Evolutionary conservation across 352 stramenopile species (phyloP).

Genomic region (Phytopythium helicoides): DNA sequence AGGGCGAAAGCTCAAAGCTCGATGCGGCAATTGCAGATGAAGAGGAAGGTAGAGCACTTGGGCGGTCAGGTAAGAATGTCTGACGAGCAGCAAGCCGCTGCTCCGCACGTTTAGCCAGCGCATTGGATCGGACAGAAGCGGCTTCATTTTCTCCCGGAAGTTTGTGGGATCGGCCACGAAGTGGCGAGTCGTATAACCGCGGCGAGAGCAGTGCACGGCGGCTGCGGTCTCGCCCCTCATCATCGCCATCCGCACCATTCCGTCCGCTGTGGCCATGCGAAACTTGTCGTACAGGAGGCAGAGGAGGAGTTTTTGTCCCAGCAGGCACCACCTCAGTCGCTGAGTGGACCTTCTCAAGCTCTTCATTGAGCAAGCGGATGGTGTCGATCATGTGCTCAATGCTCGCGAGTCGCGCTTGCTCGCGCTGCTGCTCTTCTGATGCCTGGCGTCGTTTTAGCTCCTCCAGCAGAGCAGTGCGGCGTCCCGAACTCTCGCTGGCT

Average conservation of each 20-base stretch:
- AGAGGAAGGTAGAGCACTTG: background rate
- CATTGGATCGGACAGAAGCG: background rate
- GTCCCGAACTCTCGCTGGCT: slow-evolving; percentile 12
- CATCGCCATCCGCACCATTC: too few relatives aligned
- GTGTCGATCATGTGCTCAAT: slow-evolving; percentile 26
- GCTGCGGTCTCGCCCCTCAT: background rate
- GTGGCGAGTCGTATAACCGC: slow-evolving; percentile 19
- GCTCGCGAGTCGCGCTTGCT: slow-evolving; percentile 19
- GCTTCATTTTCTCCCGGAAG: slow-evolving; percentile 5
- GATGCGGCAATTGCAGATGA: background rate
- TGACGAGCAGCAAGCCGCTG: background rate
- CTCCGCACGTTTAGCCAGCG: slow-evolving; percentile 5
- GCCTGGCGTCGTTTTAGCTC: slow-evolving; percentile 9
- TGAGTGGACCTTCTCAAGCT: slow-evolving; percentile 9
- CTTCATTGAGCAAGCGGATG: slow-evolving; percentile 21
- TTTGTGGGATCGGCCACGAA: slow-evolving; percentile 10
- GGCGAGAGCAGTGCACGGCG: slow-evolving; percentile 10
- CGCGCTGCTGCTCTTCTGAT: slow-evolving; percentile 14
- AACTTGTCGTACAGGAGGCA: too few relatives aligned
- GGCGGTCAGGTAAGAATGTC: background rate
- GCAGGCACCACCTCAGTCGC: too few relatives aligned
- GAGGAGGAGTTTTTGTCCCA: too few relatives aligned
- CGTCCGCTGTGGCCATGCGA: too few relatives aligned
- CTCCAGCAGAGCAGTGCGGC: slow-evolving; percentile 11
- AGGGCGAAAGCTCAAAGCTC: slow-evolving; percentile 1